Evolutionary conservation across 768 basidiomycete species (phyloP).

Genomic region (Suillus fuscotomentosus): DNA sequence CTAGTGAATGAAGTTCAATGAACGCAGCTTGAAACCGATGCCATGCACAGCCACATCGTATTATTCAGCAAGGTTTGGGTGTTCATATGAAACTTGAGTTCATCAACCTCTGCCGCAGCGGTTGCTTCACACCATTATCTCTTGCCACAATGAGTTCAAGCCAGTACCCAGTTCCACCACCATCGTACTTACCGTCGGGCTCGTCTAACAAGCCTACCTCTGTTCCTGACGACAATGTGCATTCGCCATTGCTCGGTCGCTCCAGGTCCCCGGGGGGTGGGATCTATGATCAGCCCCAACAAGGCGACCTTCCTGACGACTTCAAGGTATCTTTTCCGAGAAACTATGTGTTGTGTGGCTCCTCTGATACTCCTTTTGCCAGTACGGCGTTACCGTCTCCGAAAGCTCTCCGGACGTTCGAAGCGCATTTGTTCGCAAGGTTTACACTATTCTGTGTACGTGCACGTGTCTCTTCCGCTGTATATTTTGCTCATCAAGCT

Average conservation of each 20-base stretch:
- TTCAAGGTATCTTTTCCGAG: conserved; percentile 66
- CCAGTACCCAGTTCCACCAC: conserved; percentile 59
- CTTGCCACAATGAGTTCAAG: conserved; percentile 47
- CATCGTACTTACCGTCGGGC: conserved; percentile 49
- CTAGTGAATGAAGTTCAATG: background rate
- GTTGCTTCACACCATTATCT: conserved; percentile 7
- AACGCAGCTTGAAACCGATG: conserved; percentile 3
- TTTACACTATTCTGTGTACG: conserved; percentile 87
- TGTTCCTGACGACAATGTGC: conserved; percentile 34
- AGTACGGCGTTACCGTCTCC: conserved; percentile 78
- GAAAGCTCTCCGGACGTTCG: conserved; percentile 79
- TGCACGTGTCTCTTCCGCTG: conserved; percentile 10
- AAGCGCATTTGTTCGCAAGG: conserved; percentile 86
- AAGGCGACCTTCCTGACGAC: conserved; percentile 84
- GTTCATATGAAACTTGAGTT: conserved; percentile 11
- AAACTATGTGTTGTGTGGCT: background rate
- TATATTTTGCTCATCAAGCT: conserved; percentile 3
- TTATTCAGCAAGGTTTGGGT: conserved; percentile 23
- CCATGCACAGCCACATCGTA: conserved; percentile 26
- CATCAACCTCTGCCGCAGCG: conserved; percentile 4
- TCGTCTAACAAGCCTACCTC: conserved; percentile 36
- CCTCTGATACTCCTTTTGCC: background rate
- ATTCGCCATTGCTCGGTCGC: conserved; percentile 57
- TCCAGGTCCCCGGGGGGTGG: conserved; percentile 46
- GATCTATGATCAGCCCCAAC: conserved; percentile 72